These are phyloP conservation scores for Vaccinium myrtillus DNA, from an alignment of 148 eudicot species.

Conservation along the genomic window DNA sequence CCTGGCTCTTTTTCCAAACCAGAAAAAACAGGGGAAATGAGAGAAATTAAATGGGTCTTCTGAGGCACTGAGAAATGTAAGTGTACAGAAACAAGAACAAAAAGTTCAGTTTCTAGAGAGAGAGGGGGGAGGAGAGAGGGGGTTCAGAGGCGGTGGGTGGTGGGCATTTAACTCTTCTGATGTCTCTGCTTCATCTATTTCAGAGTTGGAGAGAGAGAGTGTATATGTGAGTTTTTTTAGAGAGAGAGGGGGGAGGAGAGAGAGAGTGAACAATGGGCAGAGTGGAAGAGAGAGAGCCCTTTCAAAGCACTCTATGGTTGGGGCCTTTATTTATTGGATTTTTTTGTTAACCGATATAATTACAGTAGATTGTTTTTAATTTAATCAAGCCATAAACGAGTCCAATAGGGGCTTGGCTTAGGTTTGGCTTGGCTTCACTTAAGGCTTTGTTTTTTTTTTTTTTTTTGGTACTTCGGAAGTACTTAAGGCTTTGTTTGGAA, in stretches of 20 bases:
- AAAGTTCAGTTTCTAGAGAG: conserved; percentile 5
- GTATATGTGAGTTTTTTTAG: not conserved
- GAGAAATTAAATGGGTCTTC: conserved; percentile 22
- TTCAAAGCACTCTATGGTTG: conserved; percentile 14
- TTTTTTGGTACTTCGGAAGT: no score
- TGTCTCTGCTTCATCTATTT: conserved; percentile 57
- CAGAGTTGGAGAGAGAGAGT: conserved; percentile 44
- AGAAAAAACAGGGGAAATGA: not conserved
- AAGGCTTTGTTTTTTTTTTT: no score
- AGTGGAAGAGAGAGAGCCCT: conserved; percentile 12
- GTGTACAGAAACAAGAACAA: conserved; percentile 7
- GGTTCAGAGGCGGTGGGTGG: conserved; percentile 59
- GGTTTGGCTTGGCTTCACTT: conserved; percentile 23
- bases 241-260: conserved; percentile 20
- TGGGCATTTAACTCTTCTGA: conserved; percentile 57
- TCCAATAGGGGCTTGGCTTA: conserved; percentile 24
- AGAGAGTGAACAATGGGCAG: conserved; percentile 14
- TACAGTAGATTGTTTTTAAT: not conserved
- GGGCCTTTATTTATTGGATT: conserved; percentile 31
- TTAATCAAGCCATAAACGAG: not conserved
- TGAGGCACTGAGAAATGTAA: conserved; percentile 17
- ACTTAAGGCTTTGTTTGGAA: no score
- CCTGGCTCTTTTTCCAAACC: not conserved
- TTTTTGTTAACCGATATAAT: not conserved
- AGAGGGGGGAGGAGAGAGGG: conserved; percentile 17